Base-by-base conservation (phyloP, 208 protist genomes). In the Porcisia deanei region DNA sequence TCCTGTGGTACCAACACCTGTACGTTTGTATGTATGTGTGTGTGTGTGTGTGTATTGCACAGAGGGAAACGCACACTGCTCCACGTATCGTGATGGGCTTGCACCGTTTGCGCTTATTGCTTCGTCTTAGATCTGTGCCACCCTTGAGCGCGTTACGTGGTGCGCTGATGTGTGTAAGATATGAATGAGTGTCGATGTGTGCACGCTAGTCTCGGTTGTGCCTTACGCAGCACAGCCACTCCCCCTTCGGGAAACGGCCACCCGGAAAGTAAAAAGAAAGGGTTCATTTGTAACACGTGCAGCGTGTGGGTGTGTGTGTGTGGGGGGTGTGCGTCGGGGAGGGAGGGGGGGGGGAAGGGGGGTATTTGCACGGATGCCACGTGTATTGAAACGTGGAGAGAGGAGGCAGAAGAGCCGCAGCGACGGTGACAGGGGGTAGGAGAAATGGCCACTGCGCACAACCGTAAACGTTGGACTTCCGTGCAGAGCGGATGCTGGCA, bases 401-500 rank as follows among this genome's bases (percentile, higher is more conserved):
- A 72, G 45, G 49, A 74, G 57, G 45, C 14, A 30, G 22, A 60
- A 30, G n/a, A 47, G 43, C 30, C 49, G 47, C 71, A 76, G 45
- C 34, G 64, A 30, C 10, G 20, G 75, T 47, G 37, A 45, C 34
- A 60, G 53, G n/a, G n/a, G 47, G 9, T 30, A 6, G 25, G 63
- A 67, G 22, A 43, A 30, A 67, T 39, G 16, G 1, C n/a, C 63
- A 52, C 16, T 2, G 25, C 39, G 22, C 41, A 37, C 18, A 20
- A 9, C 0, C 16, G 7, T 43, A 6, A 47, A 47, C 18, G 63
- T 43, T 20, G 63, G 8, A 18, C 41, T 47, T 39, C 18, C 39
- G 10, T 12, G 47, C 0, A 52, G 47, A 52, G 0, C 47, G 10
- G 47, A 52, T 52, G 0, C 47, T 12, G 10, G 10, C 47, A 52